A percentile compares a stretch with the other conserved stretches of the same genome.
phyloP scores from a whole-genome alignment of 371 early-diverging fungal genomes.

The Saksenaea oblongispora region DNA sequence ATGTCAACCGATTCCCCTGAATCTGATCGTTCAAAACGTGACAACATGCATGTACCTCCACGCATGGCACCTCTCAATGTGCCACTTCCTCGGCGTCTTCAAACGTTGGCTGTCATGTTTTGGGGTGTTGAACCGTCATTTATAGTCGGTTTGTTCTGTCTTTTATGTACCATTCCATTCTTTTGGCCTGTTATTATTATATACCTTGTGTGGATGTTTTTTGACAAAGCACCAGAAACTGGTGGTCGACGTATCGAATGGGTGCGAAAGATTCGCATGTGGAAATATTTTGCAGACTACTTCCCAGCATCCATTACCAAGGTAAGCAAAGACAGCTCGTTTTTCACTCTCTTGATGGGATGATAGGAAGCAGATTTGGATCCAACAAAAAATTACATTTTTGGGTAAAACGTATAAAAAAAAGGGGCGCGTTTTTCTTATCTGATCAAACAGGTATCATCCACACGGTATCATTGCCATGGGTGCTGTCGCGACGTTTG shows the following conservation, averaged over 20 bases:
- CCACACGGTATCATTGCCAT: constrained; percentile 82
- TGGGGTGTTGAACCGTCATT: constrained; percentile 27
- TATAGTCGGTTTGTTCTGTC: constrained; percentile 44
- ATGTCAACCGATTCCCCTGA: neutral
- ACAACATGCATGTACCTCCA: neutral
- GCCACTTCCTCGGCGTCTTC: constrained; percentile 73
- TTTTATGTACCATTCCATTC: constrained; percentile 33
- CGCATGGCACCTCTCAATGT: constrained; percentile 57
- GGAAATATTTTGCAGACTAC: constrained; percentile 79
- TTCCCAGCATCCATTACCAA: constrained; percentile 78
- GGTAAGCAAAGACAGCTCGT: constrained; percentile 34
- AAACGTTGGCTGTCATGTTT: constrained; percentile 57
- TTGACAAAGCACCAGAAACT: constrained; percentile 63
- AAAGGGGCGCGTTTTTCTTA: neutral
- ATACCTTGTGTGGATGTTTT: constrained; percentile 62
- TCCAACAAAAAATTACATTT: constrained; percentile 57
- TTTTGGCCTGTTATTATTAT: constrained; percentile 68
- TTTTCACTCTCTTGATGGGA: neutral
- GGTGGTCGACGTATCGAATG: constrained; percentile 72
- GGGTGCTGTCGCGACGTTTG: constrained; percentile 77
- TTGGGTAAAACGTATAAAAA: constrained; percentile 39
- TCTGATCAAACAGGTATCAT: constrained; percentile 43
- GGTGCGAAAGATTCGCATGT: constrained; percentile 53
- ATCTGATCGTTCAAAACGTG: neutral
- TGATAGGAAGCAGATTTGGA: constrained; percentile 71